Percentiles rank a stretch among this genome's conserved stretches.
Conservation (phyloP, 345 rosid species). For the Hypericum perforatum region DNA sequence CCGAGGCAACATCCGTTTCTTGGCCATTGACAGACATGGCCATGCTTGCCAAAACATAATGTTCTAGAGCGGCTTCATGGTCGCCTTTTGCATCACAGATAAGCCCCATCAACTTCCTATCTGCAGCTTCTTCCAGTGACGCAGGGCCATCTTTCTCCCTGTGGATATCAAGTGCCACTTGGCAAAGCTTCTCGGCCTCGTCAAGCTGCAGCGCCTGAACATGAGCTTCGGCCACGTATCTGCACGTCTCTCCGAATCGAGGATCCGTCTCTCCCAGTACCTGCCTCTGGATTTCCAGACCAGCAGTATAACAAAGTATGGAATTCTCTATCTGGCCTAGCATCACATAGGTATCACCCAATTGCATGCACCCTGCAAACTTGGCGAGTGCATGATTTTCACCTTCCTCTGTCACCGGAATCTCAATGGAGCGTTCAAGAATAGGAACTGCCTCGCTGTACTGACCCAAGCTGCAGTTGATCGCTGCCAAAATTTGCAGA, state of each 20-base stretch:
- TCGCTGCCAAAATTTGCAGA: conserved; percentile 66
- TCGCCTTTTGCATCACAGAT: conserved; percentile 72
- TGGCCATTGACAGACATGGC: conserved; percentile 16
- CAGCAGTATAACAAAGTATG: conserved; percentile 65
- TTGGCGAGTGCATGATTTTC: conserved; percentile 81
- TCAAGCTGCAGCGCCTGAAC: conserved; percentile 78
- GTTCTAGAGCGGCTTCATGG: conserved; percentile 79
- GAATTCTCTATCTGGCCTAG: conserved; percentile 86
- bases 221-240: conserved; percentile 82
- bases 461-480: conserved; percentile 26
- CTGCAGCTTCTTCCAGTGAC: conserved; percentile 77
- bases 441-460: conserved; percentile 51
- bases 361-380: conserved; percentile 94
- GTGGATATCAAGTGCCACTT: conserved; percentile 72
- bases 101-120: conserved; percentile 81
- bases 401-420: conserved; percentile 64
- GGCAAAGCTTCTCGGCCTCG: conserved; percentile 76
- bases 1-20: conserved; percentile 60
- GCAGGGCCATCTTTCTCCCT: conserved; percentile 46
- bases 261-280: conserved; percentile 67
- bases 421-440: conserved; percentile 77
- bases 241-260: conserved; percentile 73
- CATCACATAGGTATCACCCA: conserved; percentile 78
- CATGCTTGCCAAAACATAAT: conserved; percentile 81
- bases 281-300: conserved; percentile 88